Evolutionary conservation across 73 alveolate species (phyloP).

Genomic region (Tetrahymena borealis): DNA sequence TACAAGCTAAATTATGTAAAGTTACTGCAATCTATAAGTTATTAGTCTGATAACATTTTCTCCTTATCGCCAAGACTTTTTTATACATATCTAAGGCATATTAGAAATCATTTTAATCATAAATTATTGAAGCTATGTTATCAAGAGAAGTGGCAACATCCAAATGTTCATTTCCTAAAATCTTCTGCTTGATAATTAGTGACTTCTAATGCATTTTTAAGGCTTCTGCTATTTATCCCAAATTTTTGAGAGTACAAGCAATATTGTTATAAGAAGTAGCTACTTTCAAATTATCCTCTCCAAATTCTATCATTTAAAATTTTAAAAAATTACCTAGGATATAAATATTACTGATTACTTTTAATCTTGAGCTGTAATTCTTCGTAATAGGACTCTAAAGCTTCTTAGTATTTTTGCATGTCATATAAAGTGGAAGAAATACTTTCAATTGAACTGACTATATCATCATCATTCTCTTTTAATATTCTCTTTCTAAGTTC

Average conservation of each 20-base stretch:
- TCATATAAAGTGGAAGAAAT: not conserved
- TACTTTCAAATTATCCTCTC: not conserved
- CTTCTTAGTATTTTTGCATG: not conserved
- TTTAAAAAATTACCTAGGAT: not conserved
- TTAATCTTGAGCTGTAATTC: not conserved
- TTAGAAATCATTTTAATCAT: not conserved
- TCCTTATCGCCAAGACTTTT: not conserved
- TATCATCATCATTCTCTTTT: not conserved
- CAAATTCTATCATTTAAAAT: not conserved
- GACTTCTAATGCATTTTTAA: not conserved
- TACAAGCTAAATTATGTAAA: not conserved
- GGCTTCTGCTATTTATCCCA: not conserved
- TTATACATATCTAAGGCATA: not conserved
- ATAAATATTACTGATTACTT: not conserved
- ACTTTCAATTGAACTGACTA: not conserved
- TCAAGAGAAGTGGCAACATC: not conserved
- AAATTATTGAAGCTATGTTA: not conserved
- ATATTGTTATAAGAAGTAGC: not conserved
- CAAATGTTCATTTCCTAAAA: not conserved
- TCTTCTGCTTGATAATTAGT: not conserved
- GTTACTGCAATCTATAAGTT: not conserved
- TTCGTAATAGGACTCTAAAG: not conserved
- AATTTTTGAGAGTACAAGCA: not conserved
- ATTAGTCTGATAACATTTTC: not conserved
- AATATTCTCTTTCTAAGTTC: not conserved